phyloP scores from a whole-genome alignment of 2,329 filamentous ascomycete species.

The Annulohypoxylon truncatum region DNA sequence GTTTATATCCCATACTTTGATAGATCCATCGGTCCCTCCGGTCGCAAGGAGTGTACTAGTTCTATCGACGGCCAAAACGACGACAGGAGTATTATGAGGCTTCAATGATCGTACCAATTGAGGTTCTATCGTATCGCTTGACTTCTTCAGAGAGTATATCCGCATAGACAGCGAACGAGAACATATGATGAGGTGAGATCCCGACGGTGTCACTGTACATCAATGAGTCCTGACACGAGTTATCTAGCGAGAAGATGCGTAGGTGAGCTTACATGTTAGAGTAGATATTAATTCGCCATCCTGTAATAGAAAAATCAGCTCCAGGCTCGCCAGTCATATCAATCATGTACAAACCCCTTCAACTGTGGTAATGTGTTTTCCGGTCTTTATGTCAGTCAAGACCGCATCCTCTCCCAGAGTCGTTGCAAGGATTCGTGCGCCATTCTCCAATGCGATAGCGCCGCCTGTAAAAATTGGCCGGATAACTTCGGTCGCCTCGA shows the following conservation, averaged over 20 bases:
- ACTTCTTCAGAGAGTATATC: slow-evolving; percentile 78
- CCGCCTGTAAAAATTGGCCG: slow-evolving; percentile 96
- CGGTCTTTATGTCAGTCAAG: slow-evolving; percentile 85
- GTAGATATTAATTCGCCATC: slow-evolving; percentile 85
- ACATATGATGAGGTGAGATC: slow-evolving; percentile 88
- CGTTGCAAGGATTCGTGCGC: slow-evolving; percentile 84
- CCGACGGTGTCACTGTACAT: slow-evolving; percentile 81
- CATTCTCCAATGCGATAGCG: slow-evolving; percentile 82
- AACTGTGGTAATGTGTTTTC: slow-evolving; percentile 83
- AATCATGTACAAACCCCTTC: slow-evolving; percentile 74
- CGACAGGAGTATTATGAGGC: slow-evolving; percentile 89
- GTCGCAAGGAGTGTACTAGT: slow-evolving; percentile 92
- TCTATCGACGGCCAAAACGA: slow-evolving; percentile 84
- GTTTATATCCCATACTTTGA: slow-evolving; percentile 96
- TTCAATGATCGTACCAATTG: slow-evolving; percentile 84
- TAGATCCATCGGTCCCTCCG: slow-evolving; percentile 89
- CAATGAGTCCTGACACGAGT: slow-evolving; percentile 38
- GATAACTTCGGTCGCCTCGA: slow-evolving; percentile 83
- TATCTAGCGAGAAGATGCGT: background rate
- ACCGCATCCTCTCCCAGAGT: slow-evolving; percentile 93
- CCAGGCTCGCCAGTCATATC: background rate
- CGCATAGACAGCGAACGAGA: slow-evolving; percentile 97
- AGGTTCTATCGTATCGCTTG: slow-evolving; percentile 69
- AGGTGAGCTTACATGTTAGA: slow-evolving; percentile 65
- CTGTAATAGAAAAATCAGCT: slow-evolving; percentile 54